phyloP scores from a whole-genome alignment of 1,139 yeast genomes.

The Groenewaldozyma sp. region DNA sequence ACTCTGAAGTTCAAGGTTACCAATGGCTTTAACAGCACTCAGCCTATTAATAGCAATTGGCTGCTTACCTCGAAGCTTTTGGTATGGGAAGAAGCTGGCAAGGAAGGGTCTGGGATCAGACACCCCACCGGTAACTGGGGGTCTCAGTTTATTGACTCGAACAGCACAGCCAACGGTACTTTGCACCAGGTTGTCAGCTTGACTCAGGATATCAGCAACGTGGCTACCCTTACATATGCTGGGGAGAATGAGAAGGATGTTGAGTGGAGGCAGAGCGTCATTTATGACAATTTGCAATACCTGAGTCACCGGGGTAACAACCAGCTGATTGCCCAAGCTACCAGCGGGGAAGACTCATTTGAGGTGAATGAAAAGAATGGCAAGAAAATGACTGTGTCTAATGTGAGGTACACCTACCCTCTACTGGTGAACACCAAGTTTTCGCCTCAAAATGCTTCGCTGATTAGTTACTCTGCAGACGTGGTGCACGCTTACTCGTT shows the following conservation, averaged over 20 bases:
- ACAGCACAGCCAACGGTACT: neutral
- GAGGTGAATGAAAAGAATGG: neutral
- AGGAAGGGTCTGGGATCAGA: conserved; percentile 22
- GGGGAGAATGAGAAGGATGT: neutral
- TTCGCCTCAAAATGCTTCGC: neutral
- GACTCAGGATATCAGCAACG: conserved; percentile 1
- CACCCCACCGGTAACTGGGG: conserved; percentile 2
- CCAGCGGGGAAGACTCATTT: neutral
- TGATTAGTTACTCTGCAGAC: neutral
- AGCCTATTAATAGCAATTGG: conserved; percentile 54
- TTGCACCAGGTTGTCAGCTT: conserved; percentile 3
- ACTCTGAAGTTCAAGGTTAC: conserved; percentile 33
- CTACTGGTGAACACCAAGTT: neutral
- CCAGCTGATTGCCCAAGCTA: conserved; percentile 1
- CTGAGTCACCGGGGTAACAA: neutral
- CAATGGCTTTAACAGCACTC: conserved; percentile 36
- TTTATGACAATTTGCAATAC: neutral
- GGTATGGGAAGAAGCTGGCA: conserved; percentile 43
- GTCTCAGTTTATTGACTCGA: conserved; percentile 1
- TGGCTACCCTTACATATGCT: neutral
- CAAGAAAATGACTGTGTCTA: neutral
- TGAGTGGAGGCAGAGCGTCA: conserved; percentile 1
- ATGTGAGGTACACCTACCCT: neutral
- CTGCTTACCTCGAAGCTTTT: conserved; percentile 56
- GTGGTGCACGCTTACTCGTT: neutral